Percentiles rank a stretch among this genome's conserved stretches.
These are phyloP conservation scores for Plicaturopsis crispa DNA, from an alignment of 768 basidiomycete genomes.

Conservation along the genomic window DNA sequence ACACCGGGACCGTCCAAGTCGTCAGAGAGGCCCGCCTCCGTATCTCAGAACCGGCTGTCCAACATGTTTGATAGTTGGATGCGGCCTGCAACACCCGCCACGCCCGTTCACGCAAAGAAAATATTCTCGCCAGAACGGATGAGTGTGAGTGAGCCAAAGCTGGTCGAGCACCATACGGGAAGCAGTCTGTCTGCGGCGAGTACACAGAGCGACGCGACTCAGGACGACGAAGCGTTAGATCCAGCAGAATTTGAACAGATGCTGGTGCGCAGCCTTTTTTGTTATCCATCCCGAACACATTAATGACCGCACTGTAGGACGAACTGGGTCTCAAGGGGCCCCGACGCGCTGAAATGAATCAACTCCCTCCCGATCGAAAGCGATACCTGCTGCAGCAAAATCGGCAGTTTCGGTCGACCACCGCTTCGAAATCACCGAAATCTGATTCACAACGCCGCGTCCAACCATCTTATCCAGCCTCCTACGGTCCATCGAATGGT, in stretches of 20 bases:
- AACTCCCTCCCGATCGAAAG: conserved; percentile 56
- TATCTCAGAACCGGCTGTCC: conserved; percentile 54
- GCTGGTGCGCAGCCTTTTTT: conserved; percentile 40
- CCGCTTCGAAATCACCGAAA: conserved; percentile 22
- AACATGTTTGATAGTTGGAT: conserved; percentile 65
- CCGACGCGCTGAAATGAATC: conserved; percentile 54
- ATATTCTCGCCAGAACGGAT: conserved; percentile 1
- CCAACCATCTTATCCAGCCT: conserved; percentile 34
- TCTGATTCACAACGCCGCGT: conserved; percentile 17
- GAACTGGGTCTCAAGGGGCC: conserved; percentile 69
- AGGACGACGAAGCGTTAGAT: conserved; percentile 32
- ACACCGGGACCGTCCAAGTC: conserved; percentile 15
- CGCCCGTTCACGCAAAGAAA: conserved; percentile 25
- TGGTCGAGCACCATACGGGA: conserved; percentile 40
- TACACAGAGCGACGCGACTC: conserved; percentile 16
- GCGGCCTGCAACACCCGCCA: conserved; percentile 31
- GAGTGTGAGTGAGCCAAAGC: conserved; percentile 60
- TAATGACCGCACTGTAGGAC: conserved; percentile 37
- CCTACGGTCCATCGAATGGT: conserved; percentile 55
- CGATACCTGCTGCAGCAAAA: conserved; percentile 57
- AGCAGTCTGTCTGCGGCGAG: conserved; percentile 16
- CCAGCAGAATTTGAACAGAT: conserved; percentile 53
- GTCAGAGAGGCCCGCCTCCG: conserved; percentile 44
- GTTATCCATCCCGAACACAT: background rate
- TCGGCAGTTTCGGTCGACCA: conserved; percentile 28